Percentiles rank a stretch among this genome's conserved stretches.
phyloP scores from a whole-genome alignment of 2,329 filamentous ascomycete species.

The Basipetospora sp. region DNA sequence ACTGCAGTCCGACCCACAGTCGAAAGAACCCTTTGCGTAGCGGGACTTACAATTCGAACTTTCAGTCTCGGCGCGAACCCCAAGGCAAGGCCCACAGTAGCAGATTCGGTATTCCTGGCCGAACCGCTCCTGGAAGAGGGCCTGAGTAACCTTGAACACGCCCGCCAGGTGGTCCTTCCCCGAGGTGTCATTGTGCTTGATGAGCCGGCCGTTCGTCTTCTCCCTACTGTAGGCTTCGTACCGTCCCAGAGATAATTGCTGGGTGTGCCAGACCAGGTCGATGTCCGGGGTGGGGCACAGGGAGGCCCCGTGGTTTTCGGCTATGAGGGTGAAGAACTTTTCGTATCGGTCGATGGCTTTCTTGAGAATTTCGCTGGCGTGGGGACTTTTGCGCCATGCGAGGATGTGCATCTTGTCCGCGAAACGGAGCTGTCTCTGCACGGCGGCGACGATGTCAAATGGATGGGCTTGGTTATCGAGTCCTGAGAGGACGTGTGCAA shows the following conservation, averaged over 20 bases:
- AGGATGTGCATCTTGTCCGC: slow-evolving; percentile 25
- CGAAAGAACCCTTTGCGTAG: too few relatives aligned
- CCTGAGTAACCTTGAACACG: neutral
- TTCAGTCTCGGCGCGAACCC: too few relatives aligned
- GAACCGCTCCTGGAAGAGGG: slow-evolving; percentile 11
- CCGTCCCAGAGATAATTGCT: slow-evolving; percentile 19
- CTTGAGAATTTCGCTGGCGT: slow-evolving; percentile 18
- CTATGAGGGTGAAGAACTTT: slow-evolving; percentile 22
- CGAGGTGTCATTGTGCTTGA: slow-evolving; percentile 26
- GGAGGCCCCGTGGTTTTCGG: slow-evolving; percentile 13
- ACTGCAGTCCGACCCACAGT: too few relatives aligned
- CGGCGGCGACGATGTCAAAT: slow-evolving; percentile 12
- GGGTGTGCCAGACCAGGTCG: slow-evolving; percentile 29
- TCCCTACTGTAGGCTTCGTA: slow-evolving; percentile 14
- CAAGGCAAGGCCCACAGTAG: too few relatives aligned
- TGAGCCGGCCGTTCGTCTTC: slow-evolving; percentile 12
- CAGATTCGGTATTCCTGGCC: slow-evolving; percentile 18
- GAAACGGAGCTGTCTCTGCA: slow-evolving; percentile 23
- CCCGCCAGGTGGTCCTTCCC: neutral
- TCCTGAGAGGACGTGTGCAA: neutral
- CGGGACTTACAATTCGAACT: too few relatives aligned
- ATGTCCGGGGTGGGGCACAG: slow-evolving; percentile 27
- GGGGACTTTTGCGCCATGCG: slow-evolving; percentile 25
- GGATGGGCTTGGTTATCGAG: too few relatives aligned
- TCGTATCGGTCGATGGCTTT: slow-evolving; percentile 23